Conservation (phyloP, 2,329 filamentous ascomycete species). For the Pseudogymnoascus sp. region DNA sequence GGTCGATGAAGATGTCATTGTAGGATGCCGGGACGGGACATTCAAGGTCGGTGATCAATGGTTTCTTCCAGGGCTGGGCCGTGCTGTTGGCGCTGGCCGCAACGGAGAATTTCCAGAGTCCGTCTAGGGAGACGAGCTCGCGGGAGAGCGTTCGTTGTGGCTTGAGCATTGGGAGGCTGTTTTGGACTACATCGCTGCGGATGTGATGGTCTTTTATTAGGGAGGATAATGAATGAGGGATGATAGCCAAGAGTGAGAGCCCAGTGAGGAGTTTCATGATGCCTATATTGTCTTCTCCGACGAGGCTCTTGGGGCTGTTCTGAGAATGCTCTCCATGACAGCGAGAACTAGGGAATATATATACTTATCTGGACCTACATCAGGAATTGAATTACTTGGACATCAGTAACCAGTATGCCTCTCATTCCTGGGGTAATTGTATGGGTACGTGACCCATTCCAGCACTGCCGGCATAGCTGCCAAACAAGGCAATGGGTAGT, state of each 20-base stretch:
- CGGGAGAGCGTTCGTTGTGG: slow-evolving; percentile 17
- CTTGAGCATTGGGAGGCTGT: slow-evolving; percentile 16
- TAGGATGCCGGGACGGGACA: slow-evolving; percentile 23
- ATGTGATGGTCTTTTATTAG: not conserved
- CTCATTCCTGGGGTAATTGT: not conserved
- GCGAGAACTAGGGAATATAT: not conserved
- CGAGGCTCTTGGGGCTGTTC: not conserved
- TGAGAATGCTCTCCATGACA: not conserved
- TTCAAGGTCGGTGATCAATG: not conserved
- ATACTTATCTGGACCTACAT: not conserved
- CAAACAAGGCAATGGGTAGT: too few species aligned
- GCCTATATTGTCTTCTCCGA: not conserved
- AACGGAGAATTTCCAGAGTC: slow-evolving; percentile 22
- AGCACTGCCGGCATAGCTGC: too few species aligned
- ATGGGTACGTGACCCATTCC: too few species aligned
- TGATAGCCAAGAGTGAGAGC: not conserved
- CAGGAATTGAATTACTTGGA: not conserved
- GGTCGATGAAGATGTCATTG: slow-evolving; percentile 22
- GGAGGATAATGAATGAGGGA: not conserved
- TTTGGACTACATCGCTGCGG: not conserved
- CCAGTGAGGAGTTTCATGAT: not conserved
- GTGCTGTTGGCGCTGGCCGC: not conserved
- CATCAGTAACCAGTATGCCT: not conserved
- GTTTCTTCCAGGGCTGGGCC: not conserved
- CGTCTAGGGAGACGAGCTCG: slow-evolving; percentile 19